Percentiles rank a stretch among this genome's conserved stretches.
Conservation (phyloP, 2,329 filamentous ascomycete genomes). For the Fusarium tanahbumbuense region DNA sequence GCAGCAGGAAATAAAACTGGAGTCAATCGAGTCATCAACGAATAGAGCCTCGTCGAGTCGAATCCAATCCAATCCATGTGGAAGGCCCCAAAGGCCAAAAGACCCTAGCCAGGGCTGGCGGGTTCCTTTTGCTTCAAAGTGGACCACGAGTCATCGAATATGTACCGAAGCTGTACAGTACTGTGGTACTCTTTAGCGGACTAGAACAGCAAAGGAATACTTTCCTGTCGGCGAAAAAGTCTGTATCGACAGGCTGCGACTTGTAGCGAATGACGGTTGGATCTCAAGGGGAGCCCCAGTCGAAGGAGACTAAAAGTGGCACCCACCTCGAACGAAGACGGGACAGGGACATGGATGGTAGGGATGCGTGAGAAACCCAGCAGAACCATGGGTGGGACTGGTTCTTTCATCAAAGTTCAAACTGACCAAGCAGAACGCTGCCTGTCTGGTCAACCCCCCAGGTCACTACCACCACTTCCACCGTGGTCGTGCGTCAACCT, state of each 20-base stretch:
- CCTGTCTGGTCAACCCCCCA: constrained; percentile 14
- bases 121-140: constrained; percentile 10
- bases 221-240: constrained; percentile 1
- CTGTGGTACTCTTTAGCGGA: neutral
- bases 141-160: neutral
- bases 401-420: constrained; percentile 16
- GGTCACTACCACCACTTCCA: constrained; percentile 39
- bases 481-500: constrained; percentile 33
- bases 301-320: constrained; percentile 25
- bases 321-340: constrained; percentile 10
- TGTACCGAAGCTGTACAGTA: neutral
- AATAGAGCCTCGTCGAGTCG: constrained; percentile 17
- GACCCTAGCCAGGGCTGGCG: constrained; percentile 3
- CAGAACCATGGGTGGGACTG: constrained; percentile 29
- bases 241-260: constrained; percentile 9
- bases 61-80: constrained; percentile 16
- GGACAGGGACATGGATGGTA: constrained; percentile 21
- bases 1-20: constrained; percentile 27
- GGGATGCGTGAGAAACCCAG: constrained; percentile 36
- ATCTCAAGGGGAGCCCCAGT: constrained; percentile 9
- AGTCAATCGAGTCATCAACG: constrained; percentile 18
- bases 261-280: constrained; percentile 33
- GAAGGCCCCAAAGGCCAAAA: neutral
- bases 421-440: constrained; percentile 25
- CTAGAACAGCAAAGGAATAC: constrained; percentile 16